phyloP scores from a whole-genome alignment of 495 filamentous ascomycete species.

The Penicillium paradoxum region DNA sequence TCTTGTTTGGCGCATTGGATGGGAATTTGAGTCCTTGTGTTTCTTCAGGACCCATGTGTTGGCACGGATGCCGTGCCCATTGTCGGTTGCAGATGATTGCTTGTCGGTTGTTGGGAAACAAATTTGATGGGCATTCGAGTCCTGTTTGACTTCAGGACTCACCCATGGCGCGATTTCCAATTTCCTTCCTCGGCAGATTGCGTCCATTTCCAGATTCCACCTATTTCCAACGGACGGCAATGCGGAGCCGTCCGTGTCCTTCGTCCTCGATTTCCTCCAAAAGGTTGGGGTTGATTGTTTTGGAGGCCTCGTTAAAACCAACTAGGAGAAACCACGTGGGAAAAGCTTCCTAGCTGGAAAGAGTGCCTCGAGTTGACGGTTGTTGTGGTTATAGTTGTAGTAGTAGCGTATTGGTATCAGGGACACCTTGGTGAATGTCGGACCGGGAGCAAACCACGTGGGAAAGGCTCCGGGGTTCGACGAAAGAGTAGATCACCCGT shows the following conservation, averaged over 20 bases:
- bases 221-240: neutral
- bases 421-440: neutral
- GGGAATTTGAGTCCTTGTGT: neutral
- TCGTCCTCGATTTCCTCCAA: neutral
- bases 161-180: neutral
- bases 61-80: neutral
- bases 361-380: neutral
- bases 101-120: too few relatives aligned
- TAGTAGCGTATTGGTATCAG: neutral
- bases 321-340: neutral
- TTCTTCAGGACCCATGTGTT: neutral
- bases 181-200: neutral
- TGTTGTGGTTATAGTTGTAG: too few relatives aligned
- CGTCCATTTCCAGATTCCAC: neutral
- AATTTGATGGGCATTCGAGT: too few relatives aligned
- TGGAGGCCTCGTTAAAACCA: constrained; percentile 2
- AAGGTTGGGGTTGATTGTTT: neutral
- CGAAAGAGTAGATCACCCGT: neutral
- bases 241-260: neutral
- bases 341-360: neutral
- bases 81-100: too few relatives aligned
- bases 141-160: too few relatives aligned
- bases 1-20: neutral
- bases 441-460: neutral
- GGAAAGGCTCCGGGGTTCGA: neutral